Evolutionary conservation across 495 filamentous ascomycete genomes (phyloP), one percentile per base, ranked within the genome.

Genomic region (Hypoxylon trugodes): DNA sequence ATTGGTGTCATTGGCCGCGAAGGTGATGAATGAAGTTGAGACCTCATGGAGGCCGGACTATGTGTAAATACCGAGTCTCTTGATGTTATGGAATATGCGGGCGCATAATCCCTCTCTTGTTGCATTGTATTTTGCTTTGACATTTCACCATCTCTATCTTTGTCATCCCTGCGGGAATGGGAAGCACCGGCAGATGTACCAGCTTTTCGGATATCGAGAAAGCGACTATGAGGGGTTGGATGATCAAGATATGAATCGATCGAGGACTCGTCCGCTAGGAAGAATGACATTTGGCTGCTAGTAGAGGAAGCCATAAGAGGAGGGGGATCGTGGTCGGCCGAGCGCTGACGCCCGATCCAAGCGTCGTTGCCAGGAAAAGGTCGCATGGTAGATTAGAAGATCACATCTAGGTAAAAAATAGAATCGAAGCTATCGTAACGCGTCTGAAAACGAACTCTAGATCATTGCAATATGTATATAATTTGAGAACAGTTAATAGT

Each of bases 1-100:
- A 85, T 72, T 9, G 87, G 86, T 4, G 86, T 88, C 21, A 85
- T 76, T 0, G 86, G 84, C 43, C 76, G 77, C 2, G 84, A 84
- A 35, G 70, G 47, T 49, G 68, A 52, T 54, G 75, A 66, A 56
- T 55, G 47, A 22, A 61, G 38, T 9, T 65, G 73, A 40, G 66
- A 68, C 38, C 37, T 64, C 65, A 49, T 77, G 64, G 70, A 70
- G n/a, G 53, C 46, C 2, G 73, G 68, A 40, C 69, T 72, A 8
- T 67, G 70, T 10, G 71, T 61, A 19, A 69, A 59, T 45, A 54
- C 30, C 2, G 71, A 66, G n/a, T 57, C 52, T 21, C 54, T 59
- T 45, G 63, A 61, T 1, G 46, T 48, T 16, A 61, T 64, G 6
- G 67, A 64, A 36, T 50, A 66, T 19, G 54, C 40, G 26, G 55